Base-by-base conservation (phyloP, 1,284 basidiomycete species). In the Ganoderma sinense region DNA sequence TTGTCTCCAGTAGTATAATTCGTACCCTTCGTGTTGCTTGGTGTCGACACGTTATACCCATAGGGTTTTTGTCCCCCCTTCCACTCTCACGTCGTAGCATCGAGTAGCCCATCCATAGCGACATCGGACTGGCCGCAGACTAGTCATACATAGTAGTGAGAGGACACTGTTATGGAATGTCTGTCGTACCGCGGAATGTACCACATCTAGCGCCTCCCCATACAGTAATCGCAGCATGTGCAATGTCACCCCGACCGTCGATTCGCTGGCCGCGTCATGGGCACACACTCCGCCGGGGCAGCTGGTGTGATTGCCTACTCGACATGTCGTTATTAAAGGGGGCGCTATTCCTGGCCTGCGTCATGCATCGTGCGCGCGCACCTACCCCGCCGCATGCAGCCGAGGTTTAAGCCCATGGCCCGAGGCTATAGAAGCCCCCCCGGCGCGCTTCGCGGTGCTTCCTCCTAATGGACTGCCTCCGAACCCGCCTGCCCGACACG, bases 301-400 rank as follows among this genome's bases (percentile, higher is more conserved):
- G 59, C 59, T 61, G 59, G 59, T 61, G 59, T 61, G 59, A 61
- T 61, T 11, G 23, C 59, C 33, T 61, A 61, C 59, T 61, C 23
- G 39, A 61, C 59, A 41, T 41, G 59, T 61, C 23, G 18, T 41
- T 61, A 61, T 61, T 61, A 61, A 61, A 61, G 39, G 58, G 58
- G 39, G 59, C 59, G 39, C 36, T 61, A 40, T 61, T 40, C 36
- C 59, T 40, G 59, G 36, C 59, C 36, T 61, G 59, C 39, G 59
- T 61, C 59, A 40, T 61, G 16, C 11, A n/a, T 23, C 36, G 39
- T 39, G 59, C 59, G 59, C 23, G 59, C 59, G 23, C 23, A 51
- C 48, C 23, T 13, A 51, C 48, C 48, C 48, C 48, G 48, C n/a
- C 33, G 33, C 58, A 39, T 59, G 58, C 58, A 59, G 58, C 58